phyloP scores from a whole-genome alignment of 2,329 filamentous ascomycete species.

The Graphium sp. region DNA sequence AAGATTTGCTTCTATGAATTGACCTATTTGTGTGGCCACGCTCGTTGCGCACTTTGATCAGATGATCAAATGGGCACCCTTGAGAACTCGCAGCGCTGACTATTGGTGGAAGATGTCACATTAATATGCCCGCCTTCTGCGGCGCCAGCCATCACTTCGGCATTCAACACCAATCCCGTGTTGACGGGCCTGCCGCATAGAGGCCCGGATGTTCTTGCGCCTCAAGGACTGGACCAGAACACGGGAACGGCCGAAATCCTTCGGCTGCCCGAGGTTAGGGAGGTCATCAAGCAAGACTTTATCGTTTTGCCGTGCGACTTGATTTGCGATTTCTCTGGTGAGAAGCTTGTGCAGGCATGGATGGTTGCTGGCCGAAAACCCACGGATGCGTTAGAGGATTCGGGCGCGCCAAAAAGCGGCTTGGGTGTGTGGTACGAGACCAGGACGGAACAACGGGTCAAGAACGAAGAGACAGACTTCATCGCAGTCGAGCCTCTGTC shows the following conservation, averaged over 20 bases:
- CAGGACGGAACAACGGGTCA: slow-evolving; percentile 53
- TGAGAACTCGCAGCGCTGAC: not conserved
- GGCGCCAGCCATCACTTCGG: slow-evolving; percentile 47
- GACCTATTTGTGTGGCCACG: no score
- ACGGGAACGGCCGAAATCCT: slow-evolving; percentile 84
- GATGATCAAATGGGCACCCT: not conserved
- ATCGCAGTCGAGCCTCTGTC: slow-evolving; percentile 60
- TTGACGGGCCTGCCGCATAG: slow-evolving; percentile 58
- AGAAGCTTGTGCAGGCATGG: slow-evolving; percentile 76
- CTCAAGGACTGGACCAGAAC: slow-evolving; percentile 59
- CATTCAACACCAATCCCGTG: slow-evolving; percentile 62
- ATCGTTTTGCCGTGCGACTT: slow-evolving; percentile 85
- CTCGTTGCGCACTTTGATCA: no score
- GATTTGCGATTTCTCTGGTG: slow-evolving; percentile 75
- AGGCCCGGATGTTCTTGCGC: slow-evolving; percentile 60
- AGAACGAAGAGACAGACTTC: slow-evolving; percentile 88
- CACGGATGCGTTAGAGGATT: slow-evolving; percentile 32
- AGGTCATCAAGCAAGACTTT: slow-evolving; percentile 71
- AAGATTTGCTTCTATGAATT: no score
- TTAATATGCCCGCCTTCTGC: slow-evolving; percentile 49
- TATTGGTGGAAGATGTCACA: slow-evolving; percentile 34
- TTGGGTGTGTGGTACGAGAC: slow-evolving; percentile 87
- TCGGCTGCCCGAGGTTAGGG: slow-evolving; percentile 64
- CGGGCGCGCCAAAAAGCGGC: slow-evolving; percentile 46
- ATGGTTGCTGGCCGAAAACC: slow-evolving; percentile 69